Base-by-base conservation (phyloP, 495 filamentous ascomycete species). In the Neurospora sublineolata region DNA sequence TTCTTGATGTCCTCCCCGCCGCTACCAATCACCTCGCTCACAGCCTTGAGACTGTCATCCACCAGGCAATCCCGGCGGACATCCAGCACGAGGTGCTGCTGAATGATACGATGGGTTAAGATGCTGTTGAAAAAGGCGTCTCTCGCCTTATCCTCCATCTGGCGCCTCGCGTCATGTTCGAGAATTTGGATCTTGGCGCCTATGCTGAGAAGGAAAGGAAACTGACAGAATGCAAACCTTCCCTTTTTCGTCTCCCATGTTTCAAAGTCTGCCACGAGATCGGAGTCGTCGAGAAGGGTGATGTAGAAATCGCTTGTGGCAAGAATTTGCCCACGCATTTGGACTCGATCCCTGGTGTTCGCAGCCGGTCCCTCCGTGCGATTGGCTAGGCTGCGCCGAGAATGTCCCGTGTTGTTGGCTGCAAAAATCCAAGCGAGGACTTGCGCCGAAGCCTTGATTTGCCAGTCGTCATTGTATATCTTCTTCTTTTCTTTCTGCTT, bases 61-160 rank as follows among this genome's bases (percentile, higher is more conserved):
- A 97, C 93, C 70, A 97, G 81, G 76, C 94, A 97, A 39, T 97
- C 92, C 69, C 94, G 84, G 37, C 94, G 87, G 23, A 97, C 89
- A 71, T 87, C 91, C 42, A 97, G 80, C 33, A 92, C 83, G 36
- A 97, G 86, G 80, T 93, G 93, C 79, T 94, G 93, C 69, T 91
- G 91, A 67, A 94, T 86, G 27, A 87, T 86, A 74, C 89, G 89
- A 39, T 89, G 87, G 27, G 84, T 90, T 73, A 95, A 84, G 71
- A 97, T 93, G 74, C 92, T 96, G 75, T 91, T 89, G 75, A 97
- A 97, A 78, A 97, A 97, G 2, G 94, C 94, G 75, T 97, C 92
- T 67, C 94, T 86, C 11, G 94, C 94, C 76, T 92, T 93, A 69
- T 90, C 88, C 73, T 93, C 91, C 94, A 97, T 97, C 81, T 97